Evolutionary conservation across 768 basidiomycete genomes (phyloP), one percentile per base, ranked within the genome.

Genomic region (Auriculariales sp.): DNA sequence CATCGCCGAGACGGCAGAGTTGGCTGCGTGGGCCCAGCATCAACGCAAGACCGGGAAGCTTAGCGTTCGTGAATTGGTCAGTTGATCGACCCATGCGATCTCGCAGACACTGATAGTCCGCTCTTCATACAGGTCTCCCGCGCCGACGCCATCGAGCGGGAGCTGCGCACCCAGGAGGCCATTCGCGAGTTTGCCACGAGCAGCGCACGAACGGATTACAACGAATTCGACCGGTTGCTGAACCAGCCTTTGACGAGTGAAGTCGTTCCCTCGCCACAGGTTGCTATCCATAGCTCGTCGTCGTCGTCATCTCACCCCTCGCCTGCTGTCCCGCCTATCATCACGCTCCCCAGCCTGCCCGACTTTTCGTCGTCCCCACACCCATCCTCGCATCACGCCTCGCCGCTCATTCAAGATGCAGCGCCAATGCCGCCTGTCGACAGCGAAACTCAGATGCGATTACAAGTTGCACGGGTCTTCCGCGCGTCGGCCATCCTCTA

Each of bases 11-110:
- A 71, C 76, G 19, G 78, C 81, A n/a, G 70, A 72, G 5, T 72
- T 90, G 28, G 76, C 81, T 3, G 73, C 78, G 55, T 89, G 87
- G 86, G 88, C 87, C 62, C 62, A 68, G 22, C 68, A 71, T 46
- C 78, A 87, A 59, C 66, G 71, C 50, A 74, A 70, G 47, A 78
- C 78, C 51, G 79, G 79, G 36, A 73, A 75, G 30, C 68, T 90
- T 52, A 87, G 83, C 63, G 72, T 76, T 62, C 75, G 80, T 52
- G 84, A 87, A 55, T 73, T 90, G 29, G 72, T 89, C 19, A 7
- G 4, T 19, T 12, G 19, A 10, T 44, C 22, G 39, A 44, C 27
- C 39, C 39, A 22, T 7, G 39, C 22, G 22, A 12, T 9, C 22
- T 24, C 27, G 4, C 5, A 25, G 39, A 22, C n/a, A 12, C 17